A percentile compares a stretch with the other conserved stretches of the same genome.
These are phyloP conservation scores for Mycena haematopus DNA, from an alignment of 768 basidiomycete genomes.

Conservation along the genomic window DNA sequence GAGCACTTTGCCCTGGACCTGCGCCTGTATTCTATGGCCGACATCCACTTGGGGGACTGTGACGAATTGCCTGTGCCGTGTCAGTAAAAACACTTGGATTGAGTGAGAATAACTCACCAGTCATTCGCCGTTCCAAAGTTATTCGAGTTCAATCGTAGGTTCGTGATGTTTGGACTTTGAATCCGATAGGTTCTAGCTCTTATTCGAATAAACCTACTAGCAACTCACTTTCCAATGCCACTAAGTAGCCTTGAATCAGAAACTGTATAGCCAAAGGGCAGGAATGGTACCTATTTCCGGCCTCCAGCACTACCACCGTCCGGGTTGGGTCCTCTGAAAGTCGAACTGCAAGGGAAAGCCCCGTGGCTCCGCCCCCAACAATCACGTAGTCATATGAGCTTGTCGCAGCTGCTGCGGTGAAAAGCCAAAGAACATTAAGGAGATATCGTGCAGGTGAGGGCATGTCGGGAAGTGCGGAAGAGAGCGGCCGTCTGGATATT, in stretches of 20 bases:
- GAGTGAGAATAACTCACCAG: conserved; percentile 5
- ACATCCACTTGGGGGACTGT: conserved; percentile 13
- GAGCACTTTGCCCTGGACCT: conserved; percentile 17
- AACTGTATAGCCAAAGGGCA: background rate
- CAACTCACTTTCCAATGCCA: conserved; percentile 19
- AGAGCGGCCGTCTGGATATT: too few relatives aligned
- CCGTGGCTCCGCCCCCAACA: conserved; percentile 16
- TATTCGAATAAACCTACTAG: too few relatives aligned
- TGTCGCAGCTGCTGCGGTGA: background rate
- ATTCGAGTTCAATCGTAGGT: conserved; percentile 14
- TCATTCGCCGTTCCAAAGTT: conserved; percentile 23
- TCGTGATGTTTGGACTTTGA: conserved; percentile 21
- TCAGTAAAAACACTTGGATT: background rate
- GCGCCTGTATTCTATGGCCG: conserved; percentile 13
- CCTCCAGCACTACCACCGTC: conserved; percentile 11
- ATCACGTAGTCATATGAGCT: conserved; percentile 16
- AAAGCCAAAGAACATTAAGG: background rate
- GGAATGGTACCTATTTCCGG: conserved; percentile 7
- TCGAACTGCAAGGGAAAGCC: conserved; percentile 16
- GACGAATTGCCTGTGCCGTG: conserved; percentile 16
- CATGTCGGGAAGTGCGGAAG: background rate
- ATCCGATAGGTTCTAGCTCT: background rate
- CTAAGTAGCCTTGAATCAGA: background rate
- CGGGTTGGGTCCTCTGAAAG: conserved; percentile 18
- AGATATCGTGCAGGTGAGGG: too few relatives aligned